Percentiles rank a stretch among this genome's conserved stretches.
phyloP scores from a whole-genome alignment of 495 filamentous ascomycete genomes.

The Neurospora tetraspora region DNA sequence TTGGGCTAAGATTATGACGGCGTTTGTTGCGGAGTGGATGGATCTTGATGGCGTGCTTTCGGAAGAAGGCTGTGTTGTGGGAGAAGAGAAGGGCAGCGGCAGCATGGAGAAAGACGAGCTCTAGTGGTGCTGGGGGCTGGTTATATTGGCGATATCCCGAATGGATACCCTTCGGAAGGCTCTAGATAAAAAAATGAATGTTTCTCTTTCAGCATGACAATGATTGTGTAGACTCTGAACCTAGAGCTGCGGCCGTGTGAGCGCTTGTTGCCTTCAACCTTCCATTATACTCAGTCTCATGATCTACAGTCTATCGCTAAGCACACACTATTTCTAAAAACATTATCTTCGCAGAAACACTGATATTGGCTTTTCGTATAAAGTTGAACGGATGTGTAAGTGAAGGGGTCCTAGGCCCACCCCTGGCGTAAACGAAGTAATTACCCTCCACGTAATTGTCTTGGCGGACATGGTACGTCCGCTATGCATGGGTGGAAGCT shows the following conservation, averaged over 20 bases:
- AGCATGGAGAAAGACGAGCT: conserved; percentile 15
- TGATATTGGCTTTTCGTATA: too few species aligned
- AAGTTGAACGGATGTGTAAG: not conserved
- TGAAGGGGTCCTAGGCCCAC: not conserved
- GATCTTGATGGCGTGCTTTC: conserved; percentile 66
- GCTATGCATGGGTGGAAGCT: conserved; percentile 4
- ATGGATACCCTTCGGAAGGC: not conserved
- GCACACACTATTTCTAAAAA: too few species aligned
- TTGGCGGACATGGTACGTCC: conserved; percentile 6
- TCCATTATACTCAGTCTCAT: too few species aligned
- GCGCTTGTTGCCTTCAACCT: too few species aligned
- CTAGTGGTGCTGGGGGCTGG: not conserved
- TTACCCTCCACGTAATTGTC: conserved; percentile 4
- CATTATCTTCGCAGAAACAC: too few species aligned
- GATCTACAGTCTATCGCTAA: too few species aligned
- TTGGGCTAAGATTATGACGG: conserved; percentile 72
- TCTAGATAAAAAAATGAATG: not conserved
- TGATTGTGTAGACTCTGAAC: too few species aligned
- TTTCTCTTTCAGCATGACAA: not conserved
- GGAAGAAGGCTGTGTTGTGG: conserved; percentile 1
- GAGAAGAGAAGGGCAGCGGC: not conserved
- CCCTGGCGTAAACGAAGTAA: not conserved
- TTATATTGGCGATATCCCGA: too few species aligned
- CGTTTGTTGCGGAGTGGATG: conserved; percentile 90
- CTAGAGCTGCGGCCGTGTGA: too few species aligned